Evolutionary conservation across 2,329 filamentous ascomycete genomes (phyloP), one percentile per base, ranked within the genome.

Genomic region (Trichoderma afroharzianum): DNA sequence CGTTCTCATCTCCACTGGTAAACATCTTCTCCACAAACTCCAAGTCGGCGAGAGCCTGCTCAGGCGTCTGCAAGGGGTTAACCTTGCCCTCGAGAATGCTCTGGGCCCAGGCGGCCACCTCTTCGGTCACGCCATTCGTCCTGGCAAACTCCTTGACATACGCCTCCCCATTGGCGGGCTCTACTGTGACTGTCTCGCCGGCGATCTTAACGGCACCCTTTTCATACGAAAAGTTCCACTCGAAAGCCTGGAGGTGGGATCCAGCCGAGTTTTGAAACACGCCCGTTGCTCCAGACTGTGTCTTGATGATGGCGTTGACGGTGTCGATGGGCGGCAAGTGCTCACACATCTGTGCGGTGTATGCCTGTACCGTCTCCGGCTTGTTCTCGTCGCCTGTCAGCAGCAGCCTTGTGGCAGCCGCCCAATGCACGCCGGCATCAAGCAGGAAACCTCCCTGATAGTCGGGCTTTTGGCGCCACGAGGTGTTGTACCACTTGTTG

Each of bases 371-470:
- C 39, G 80, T 82, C 14, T 81, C 79, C 32, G 87, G 73, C 18
- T 63, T 81, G 9, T 84, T 81, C 61, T 86, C 79, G 18, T 82
- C 82, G 4, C 80, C 73, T 6, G 33, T 14, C 2, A 94, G 81
- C 55, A 95, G 77, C 36, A 87, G 79, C 18, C 92, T 84, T 63
- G 91, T 84, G 0, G 82, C 89, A 8, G 92, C 92, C 7, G 90
- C 83, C 72, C 88, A 90, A 79, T 95, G 93, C 30, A 95, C 91
- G 57, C 93, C 92, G 15, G 88, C 91, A 77, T 95, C 92, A 2
- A 95, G 87, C 69, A 94, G 79, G 78, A 94, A 94, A 0, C 93
- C 92, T 69, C 92, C 93, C 80, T 94, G 92, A 78, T 93, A 88
- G 67, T 87, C 84, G 1, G 92, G 92, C 70, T 82, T 86, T 79